Evolutionary conservation across 768 basidiomycete genomes (phyloP), one percentile per base, ranked within the genome.

Genomic region (Russula sp.): DNA sequence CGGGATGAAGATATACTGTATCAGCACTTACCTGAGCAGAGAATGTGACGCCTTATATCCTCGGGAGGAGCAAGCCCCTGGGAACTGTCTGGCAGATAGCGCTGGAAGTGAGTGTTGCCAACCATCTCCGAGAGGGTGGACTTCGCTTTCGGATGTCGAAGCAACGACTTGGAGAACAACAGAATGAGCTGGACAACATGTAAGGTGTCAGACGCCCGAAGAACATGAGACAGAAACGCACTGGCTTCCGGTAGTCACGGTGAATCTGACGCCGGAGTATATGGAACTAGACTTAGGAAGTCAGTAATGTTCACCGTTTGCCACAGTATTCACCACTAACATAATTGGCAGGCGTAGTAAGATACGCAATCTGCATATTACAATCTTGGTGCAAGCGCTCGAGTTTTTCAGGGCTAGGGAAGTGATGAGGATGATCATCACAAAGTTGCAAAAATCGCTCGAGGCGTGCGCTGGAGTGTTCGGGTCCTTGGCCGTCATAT

Each of bases 301-400:
- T 25, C 18, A 51, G 66, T 54, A 64, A 3, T 56, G 60, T 61
- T 51, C 63, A 42, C 49, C 65, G 4, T 46, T 64, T 55, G 20
- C 18, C 18, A 46, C 50, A 58, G 1, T n/a, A 38, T 32, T 18
- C 4, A 8, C 18, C 29, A 71, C 81, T 66, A 71, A 88, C 87
- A 74, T 96, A 96, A 80, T 96, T 98, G 54, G 94, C 90, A 8
- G 97, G 95, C 0, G 96, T 96, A 29, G 94, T 94, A 5, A 94
- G 91, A 76, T 98, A 98, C 34, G 96, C 93, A 67, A 99, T 88
- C 76, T 98, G 97, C 92, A 98, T 93, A 73, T 98, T 99, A 76
- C 95, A 97, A 73, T 99, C 97, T 77, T 99, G 97, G 71, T 98
- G 94, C 69, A 97, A 94, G 50, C 97, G 78, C 70, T 94, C 92